Evolutionary conservation across 1,139 yeast species (phyloP).

Genomic region (Suhomyces atakaporum): DNA sequence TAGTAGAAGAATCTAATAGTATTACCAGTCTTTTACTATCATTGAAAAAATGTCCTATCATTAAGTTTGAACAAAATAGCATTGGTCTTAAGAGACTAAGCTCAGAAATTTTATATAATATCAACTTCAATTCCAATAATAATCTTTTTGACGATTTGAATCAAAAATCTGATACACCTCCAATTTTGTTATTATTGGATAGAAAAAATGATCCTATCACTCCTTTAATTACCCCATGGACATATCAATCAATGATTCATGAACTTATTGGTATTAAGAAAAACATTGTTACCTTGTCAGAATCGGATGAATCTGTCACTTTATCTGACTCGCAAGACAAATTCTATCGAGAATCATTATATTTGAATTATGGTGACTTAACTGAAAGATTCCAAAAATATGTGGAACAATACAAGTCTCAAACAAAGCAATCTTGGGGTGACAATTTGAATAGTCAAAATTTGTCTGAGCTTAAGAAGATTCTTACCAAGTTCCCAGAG

Average conservation of each 20-base stretch:
- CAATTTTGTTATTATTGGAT: slow-evolving; percentile 77
- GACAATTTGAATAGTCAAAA: slow-evolving; percentile 63
- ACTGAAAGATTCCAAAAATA: slow-evolving; percentile 86
- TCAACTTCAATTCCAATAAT: slow-evolving; percentile 55
- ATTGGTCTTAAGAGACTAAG: slow-evolving; percentile 66
- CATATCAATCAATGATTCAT: slow-evolving; percentile 97
- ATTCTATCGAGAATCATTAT: slow-evolving; percentile 80
- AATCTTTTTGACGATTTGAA: slow-evolving; percentile 71
- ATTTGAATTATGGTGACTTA: slow-evolving; percentile 88
- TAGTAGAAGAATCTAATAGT: slow-evolving; percentile 54
- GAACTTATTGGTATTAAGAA: slow-evolving; percentile 81
- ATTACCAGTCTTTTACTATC: slow-evolving; percentile 70
- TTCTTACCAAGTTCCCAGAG: slow-evolving; percentile 91
- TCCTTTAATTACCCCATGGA: slow-evolving; percentile 93
- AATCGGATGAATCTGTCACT: slow-evolving; percentile 55
- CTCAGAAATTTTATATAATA: slow-evolving; percentile 61
- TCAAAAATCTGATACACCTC: slow-evolving; percentile 60
- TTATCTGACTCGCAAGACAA: slow-evolving; percentile 59
- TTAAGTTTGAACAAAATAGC: slow-evolving; percentile 73
- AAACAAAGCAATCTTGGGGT: slow-evolving; percentile 68
- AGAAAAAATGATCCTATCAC: slow-evolving; percentile 90
- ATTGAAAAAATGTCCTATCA: slow-evolving; percentile 72
- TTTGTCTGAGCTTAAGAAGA: slow-evolving; percentile 83
- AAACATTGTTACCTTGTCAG: slow-evolving; percentile 70
- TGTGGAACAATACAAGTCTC: slow-evolving; percentile 78